A percentile compares a stretch with the other conserved stretches of the same genome.
phyloP scores from a whole-genome alignment of 179 eudicot species.

The Spergularia azorica region DNA sequence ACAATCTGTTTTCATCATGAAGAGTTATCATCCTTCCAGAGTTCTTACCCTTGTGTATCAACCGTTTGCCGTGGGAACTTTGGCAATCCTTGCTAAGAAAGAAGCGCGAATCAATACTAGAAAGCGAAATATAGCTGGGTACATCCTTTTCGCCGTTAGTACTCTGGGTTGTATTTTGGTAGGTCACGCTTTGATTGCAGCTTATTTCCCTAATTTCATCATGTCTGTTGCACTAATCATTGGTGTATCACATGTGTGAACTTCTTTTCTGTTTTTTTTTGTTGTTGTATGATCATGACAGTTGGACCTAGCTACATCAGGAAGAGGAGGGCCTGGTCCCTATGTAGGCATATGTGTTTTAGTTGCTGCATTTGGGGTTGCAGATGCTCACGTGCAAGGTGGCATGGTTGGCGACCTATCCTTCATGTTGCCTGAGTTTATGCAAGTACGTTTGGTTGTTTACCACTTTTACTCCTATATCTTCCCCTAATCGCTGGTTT shows the following conservation, averaged over 20 bases:
- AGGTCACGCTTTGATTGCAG: not conserved
- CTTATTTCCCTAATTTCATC: too few species aligned
- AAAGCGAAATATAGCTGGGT: conserved; percentile 44
- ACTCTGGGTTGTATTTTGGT: conserved; percentile 48
- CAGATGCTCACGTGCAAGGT: conserved; percentile 66
- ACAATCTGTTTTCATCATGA: not conserved
- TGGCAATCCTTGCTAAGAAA: conserved; percentile 40
- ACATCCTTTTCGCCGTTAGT: conserved; percentile 38
- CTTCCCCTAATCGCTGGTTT: not conserved
- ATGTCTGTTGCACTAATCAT: not conserved
- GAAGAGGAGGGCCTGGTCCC: conserved; percentile 49
- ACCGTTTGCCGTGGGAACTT: conserved; percentile 47
- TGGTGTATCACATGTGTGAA: not conserved
- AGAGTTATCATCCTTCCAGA: conserved; percentile 60
- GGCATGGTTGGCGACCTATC: conserved; percentile 68
- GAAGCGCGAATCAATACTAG: conserved; percentile 49
- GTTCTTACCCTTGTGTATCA: conserved; percentile 55
- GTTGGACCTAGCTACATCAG: conserved; percentile 62
- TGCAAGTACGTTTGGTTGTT: conserved; percentile 26
- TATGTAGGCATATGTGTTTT: conserved; percentile 52
- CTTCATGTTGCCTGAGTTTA: conserved; percentile 61
- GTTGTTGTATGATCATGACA: conserved; percentile 28
- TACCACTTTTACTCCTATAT: not conserved
- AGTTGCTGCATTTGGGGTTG: conserved; percentile 54
- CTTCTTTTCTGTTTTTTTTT: not conserved